These are phyloP conservation scores for Mytilinidion resinicola DNA, from an alignment of 495 filamentous ascomycete genomes.

Conservation along the genomic window DNA sequence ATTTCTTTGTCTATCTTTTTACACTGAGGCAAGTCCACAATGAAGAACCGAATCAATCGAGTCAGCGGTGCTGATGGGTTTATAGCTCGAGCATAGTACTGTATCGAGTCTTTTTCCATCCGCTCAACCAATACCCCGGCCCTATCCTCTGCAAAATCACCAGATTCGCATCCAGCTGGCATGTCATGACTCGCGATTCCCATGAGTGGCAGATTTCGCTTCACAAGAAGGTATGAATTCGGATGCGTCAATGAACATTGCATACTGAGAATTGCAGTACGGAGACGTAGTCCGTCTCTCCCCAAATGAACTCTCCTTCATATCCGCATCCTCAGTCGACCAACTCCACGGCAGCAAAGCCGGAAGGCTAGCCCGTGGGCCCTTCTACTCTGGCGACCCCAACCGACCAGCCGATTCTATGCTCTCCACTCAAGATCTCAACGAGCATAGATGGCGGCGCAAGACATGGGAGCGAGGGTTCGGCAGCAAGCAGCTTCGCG, in stretches of 20 bases:
- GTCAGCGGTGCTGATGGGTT: background rate
- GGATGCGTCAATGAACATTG: background rate
- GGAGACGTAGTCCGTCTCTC: background rate
- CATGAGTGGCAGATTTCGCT: background rate
- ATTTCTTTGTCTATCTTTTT: background rate
- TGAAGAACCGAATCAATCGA: background rate
- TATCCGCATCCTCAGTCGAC: background rate
- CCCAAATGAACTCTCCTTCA: background rate
- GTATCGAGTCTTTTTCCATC: background rate
- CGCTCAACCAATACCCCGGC: background rate
- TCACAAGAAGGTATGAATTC: background rate
- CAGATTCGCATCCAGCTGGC: background rate
- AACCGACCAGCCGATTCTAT: background rate
- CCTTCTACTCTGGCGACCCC: background rate
- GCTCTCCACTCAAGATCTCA: background rate
- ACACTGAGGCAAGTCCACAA: background rate
- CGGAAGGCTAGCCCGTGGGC: background rate
- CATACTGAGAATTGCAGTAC: background rate
- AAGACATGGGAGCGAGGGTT: background rate
- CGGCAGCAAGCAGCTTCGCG: background rate
- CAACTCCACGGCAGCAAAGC: background rate
- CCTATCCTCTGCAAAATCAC: background rate
- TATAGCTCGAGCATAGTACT: background rate
- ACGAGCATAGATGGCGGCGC: background rate
- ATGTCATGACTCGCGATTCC: background rate